Percentiles rank a stretch among this genome's conserved stretches.
These are phyloP conservation scores for Phoenix dactylifera DNA, from an alignment of 176 grass and related monocot genomes.

Conservation along the genomic window DNA sequence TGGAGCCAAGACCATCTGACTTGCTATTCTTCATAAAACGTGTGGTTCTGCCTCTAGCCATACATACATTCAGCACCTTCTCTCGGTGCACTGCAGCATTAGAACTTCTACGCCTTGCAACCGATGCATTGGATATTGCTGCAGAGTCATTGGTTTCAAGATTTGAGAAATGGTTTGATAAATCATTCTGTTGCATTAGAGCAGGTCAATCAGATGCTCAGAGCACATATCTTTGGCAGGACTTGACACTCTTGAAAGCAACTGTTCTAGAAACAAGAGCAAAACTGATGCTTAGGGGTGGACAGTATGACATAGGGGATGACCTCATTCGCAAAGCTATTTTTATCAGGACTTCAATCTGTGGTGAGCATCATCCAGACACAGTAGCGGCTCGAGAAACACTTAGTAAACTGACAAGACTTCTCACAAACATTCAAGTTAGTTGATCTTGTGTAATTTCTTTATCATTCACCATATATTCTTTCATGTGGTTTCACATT, in stretches of 20 bases:
- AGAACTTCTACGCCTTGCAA: slow-evolving; percentile 59
- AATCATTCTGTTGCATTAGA: slow-evolving; percentile 47
- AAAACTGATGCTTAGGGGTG: slow-evolving; percentile 86
- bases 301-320: slow-evolving; percentile 78
- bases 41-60: slow-evolving; percentile 68
- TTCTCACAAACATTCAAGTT: slow-evolving; percentile 90
- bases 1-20: slow-evolving; percentile 60
- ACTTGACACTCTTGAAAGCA: slow-evolving; percentile 78
- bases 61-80: slow-evolving; percentile 79
- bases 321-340: slow-evolving; percentile 90
- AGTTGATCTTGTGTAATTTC: slow-evolving; percentile 39
- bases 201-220: slow-evolving; percentile 41
- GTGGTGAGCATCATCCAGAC: slow-evolving; percentile 85
- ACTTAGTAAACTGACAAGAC: slow-evolving; percentile 94
- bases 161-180: slow-evolving; percentile 60
- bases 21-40: slow-evolving; percentile 78
- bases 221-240: slow-evolving; percentile 79
- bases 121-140: slow-evolving; percentile 58
- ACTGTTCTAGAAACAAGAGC: slow-evolving; percentile 82
- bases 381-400: slow-evolving; percentile 80
- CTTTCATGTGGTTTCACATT: slow-evolving; percentile 20
- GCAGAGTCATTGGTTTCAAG: slow-evolving; percentile 72
- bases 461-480: slow-evolving; percentile 2
- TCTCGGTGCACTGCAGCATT: slow-evolving; percentile 66
- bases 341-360: slow-evolving; percentile 87